Percentiles rank a stretch among this genome's conserved stretches.
Evolutionary conservation across 192 early-diverging fungal species (phyloP).

Genomic region (Podila verticillata): DNA sequence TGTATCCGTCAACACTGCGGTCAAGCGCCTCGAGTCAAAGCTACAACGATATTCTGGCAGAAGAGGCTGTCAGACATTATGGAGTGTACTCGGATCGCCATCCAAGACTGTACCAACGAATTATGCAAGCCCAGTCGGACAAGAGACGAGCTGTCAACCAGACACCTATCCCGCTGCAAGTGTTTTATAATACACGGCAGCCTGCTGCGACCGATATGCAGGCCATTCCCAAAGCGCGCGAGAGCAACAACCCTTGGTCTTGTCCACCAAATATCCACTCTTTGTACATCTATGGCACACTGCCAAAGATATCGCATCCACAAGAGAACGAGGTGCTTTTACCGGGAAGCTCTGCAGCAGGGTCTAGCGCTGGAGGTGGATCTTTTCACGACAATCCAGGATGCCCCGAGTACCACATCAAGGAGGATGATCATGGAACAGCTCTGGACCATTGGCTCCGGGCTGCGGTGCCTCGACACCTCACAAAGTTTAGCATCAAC

Average conservation of each 20-base stretch:
- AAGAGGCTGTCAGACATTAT: constrained; percentile 3
- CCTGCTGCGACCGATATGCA: neutral
- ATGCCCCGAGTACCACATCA: neutral
- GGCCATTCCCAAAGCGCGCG: neutral
- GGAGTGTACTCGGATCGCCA: constrained; percentile 12
- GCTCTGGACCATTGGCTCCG: constrained; percentile 30
- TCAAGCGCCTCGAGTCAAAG: too few relatives aligned
- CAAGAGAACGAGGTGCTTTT: constrained; percentile 12
- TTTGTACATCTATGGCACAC: constrained; percentile 7
- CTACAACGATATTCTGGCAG: neutral
- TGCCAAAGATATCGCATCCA: constrained; percentile 3
- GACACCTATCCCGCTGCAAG: constrained; percentile 11
- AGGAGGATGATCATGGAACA: constrained; percentile 2
- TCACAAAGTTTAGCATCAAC: constrained; percentile 14
- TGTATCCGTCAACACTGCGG: too few relatives aligned
- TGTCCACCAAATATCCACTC: constrained; percentile 21
- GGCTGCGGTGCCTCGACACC: constrained; percentile 3
- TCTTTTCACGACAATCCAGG: neutral
- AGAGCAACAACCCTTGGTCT: constrained; percentile 17
- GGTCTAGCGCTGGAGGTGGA: constrained; percentile 4
- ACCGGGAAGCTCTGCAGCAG: constrained; percentile 1
- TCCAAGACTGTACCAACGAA: constrained; percentile 6
- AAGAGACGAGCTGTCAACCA: constrained; percentile 20
- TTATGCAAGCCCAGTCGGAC: constrained; percentile 10
- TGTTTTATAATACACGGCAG: constrained; percentile 2